phyloP scores from a whole-genome alignment of 169 alveolate species.

The Cryptosporidium meleagridis region DNA sequence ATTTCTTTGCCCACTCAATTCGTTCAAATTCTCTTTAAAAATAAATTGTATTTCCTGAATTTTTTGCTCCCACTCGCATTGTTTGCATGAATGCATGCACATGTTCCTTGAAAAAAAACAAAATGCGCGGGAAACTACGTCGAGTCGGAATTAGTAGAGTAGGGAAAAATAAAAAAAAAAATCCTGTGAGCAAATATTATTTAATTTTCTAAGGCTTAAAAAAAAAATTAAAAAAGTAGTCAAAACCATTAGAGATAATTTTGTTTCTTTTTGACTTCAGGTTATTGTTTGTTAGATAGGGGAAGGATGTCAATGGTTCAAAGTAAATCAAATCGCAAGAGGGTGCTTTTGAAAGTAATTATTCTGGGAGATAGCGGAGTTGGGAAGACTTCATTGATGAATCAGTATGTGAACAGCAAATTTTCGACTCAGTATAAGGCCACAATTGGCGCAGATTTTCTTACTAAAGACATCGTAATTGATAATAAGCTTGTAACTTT shows the following conservation, averaged over 20 bases:
- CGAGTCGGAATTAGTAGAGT: constrained; percentile 67
- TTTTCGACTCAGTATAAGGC: constrained; percentile 97
- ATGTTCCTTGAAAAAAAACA: neutral
- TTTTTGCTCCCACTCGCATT: neutral
- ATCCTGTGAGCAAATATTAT: constrained; percentile 17
- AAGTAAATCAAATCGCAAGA: constrained; percentile 81
- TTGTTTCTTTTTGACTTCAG: constrained; percentile 11
- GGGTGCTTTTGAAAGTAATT: constrained; percentile 93
- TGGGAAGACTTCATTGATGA: constrained; percentile 98
- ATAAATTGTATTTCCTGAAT: neutral
- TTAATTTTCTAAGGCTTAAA: constrained; percentile 38
- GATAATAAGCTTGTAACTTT: constrained; percentile 95
- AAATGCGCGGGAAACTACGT: constrained; percentile 65
- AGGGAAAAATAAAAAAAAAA: constrained; percentile 1
- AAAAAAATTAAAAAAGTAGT: constrained; percentile 19
- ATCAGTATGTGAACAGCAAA: constrained; percentile 95
- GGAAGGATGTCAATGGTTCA: constrained; percentile 17
- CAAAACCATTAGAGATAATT: neutral
- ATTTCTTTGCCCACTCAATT: constrained; percentile 66
- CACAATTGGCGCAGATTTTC: constrained; percentile 99
- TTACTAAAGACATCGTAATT: constrained; percentile 95
- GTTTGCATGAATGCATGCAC: constrained; percentile 37
- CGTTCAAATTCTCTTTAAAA: constrained; percentile 58
- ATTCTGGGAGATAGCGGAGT: constrained; percentile 99
- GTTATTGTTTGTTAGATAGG: neutral